Conservation (phyloP, 768 basidiomycete species). For the Lentinus tigrinus region DNA sequence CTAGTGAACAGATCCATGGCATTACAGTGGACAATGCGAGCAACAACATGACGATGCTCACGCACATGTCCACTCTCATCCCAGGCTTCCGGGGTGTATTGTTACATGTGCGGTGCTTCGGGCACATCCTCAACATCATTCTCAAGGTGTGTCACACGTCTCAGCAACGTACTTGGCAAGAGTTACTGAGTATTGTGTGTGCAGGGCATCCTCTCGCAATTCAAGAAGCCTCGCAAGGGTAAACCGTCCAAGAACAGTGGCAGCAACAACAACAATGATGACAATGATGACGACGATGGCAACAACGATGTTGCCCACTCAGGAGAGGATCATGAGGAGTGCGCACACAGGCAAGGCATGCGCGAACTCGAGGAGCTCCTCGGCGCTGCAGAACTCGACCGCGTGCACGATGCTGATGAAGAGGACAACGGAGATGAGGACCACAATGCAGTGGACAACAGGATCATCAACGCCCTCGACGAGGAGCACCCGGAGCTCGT, state of each 20-base stretch:
- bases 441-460: not conserved
- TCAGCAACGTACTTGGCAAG: not conserved
- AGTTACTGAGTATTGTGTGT: not conserved
- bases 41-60: conserved; percentile 36
- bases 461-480: not conserved
- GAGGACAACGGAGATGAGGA: not conserved
- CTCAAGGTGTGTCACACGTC: conserved; percentile 20
- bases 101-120: conserved; percentile 24
- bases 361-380: conserved; percentile 4
- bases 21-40: conserved; percentile 37
- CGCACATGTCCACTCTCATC: not conserved
- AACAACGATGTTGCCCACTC: not conserved
- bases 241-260: not conserved
- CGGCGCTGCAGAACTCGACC: conserved; percentile 1
- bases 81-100: not conserved
- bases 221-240: not conserved
- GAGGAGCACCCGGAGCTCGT: not conserved
- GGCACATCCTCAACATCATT: conserved; percentile 33
- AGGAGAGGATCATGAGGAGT: not conserved
- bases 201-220: conserved; percentile 24
- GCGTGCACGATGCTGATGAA: not conserved
- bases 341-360: no score
- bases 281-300: no score
- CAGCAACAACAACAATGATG: no score
- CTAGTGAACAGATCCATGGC: not conserved